Percentiles rank a stretch among this genome's conserved stretches.
Evolutionary conservation across 2,329 filamentous ascomycete species (phyloP).

Genomic region (Moelleriella libera): DNA sequence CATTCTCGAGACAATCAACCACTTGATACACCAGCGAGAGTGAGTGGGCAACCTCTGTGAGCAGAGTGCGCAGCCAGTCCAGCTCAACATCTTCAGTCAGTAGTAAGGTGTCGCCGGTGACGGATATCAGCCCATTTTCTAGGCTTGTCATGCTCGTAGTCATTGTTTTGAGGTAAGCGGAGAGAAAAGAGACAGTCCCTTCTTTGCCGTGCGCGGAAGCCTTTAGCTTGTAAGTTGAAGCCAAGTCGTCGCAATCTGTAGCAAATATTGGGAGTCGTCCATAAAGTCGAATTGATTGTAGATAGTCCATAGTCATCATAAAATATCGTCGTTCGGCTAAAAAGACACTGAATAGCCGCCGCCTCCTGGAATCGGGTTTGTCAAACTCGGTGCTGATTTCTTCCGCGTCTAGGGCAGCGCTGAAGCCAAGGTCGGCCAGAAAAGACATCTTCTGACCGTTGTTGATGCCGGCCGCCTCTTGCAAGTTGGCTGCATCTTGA

Average conservation of each 20-base stretch:
- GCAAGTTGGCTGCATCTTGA: constrained; percentile 63
- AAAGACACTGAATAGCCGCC: constrained; percentile 58
- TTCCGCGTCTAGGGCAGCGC: constrained; percentile 34
- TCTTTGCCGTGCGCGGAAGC: constrained; percentile 13
- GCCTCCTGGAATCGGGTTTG: constrained; percentile 44
- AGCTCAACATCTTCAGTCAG: constrained; percentile 38
- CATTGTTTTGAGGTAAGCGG: constrained; percentile 33
- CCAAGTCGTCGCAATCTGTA: constrained; percentile 11
- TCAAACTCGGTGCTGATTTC: constrained; percentile 46
- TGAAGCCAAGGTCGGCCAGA: constrained; percentile 34
- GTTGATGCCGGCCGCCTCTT: constrained; percentile 55
- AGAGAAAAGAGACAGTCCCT: constrained; percentile 28
- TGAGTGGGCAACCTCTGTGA: constrained; percentile 60
- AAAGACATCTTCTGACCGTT: constrained; percentile 45
- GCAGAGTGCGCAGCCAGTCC: constrained; percentile 46
- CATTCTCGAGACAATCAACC: constrained; percentile 41
- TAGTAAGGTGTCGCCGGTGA: constrained; percentile 33
- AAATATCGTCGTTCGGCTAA: constrained; percentile 58
- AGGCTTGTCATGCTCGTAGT: constrained; percentile 33
- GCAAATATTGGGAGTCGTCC: constrained; percentile 20
- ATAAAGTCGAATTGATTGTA: constrained; percentile 33
- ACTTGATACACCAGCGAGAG: constrained; percentile 62
- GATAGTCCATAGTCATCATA: constrained; percentile 46
- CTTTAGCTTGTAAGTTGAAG: constrained; percentile 16
- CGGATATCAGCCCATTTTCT: constrained; percentile 31